These are phyloP conservation scores for Garcia nutans DNA, from an alignment of 345 rosid species.

Conservation along the genomic window DNA sequence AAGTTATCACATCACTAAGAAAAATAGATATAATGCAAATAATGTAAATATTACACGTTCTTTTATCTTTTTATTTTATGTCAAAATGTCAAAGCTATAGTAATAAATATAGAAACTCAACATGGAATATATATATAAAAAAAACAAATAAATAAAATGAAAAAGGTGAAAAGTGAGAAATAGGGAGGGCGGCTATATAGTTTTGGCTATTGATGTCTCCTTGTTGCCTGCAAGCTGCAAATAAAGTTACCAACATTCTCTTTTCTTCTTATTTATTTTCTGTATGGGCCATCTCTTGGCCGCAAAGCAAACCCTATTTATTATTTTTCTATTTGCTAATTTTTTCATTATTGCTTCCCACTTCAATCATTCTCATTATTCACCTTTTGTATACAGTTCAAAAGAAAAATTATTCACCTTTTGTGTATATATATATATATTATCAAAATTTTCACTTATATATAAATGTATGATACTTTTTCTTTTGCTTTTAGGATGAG, in stretches of 20 bases:
- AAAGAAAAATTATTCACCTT: too few relatives aligned
- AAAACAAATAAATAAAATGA: too few relatives aligned
- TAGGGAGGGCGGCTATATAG: conserved; percentile 2
- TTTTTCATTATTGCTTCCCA: background rate
- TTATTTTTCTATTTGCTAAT: background rate
- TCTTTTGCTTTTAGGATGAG: too few relatives aligned
- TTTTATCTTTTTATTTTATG: background rate
- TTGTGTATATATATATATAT: too few relatives aligned
- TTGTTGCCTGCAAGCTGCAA: conserved; percentile 38
- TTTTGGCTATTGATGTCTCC: conserved; percentile 32
- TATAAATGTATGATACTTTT: too few relatives aligned
- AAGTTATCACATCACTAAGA: background rate
- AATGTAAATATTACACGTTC: background rate
- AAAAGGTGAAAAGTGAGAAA: background rate
- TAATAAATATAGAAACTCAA: background rate
- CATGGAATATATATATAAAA: background rate
- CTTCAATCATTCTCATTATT: background rate
- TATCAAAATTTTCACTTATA: too few relatives aligned
- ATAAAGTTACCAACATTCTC: conserved; percentile 20
- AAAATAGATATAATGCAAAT: too few relatives aligned
- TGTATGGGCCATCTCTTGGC: conserved; percentile 14
- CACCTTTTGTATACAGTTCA: too few relatives aligned
- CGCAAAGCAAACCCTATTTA: background rate
- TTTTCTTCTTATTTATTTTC: background rate
- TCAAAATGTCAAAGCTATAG: background rate